A percentile compares a stretch with the other conserved stretches of the same genome.
Conservation (phyloP, 2,329 filamentous ascomycete genomes). For the Ceratocystiopsis brevicomis region DNA sequence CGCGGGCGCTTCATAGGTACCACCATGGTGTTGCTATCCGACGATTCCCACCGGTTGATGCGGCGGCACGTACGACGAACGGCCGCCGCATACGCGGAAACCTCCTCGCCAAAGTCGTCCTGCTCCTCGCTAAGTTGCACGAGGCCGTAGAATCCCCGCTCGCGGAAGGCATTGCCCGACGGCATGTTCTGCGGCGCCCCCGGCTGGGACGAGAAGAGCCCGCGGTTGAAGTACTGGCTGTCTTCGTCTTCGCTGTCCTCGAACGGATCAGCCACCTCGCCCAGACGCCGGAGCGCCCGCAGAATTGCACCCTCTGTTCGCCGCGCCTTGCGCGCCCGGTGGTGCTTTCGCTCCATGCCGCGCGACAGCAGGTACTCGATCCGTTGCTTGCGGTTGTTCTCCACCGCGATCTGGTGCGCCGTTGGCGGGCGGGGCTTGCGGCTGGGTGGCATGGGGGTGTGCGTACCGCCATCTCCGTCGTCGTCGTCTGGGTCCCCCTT, state of each 20-base stretch:
- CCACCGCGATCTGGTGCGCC: slow-evolving; percentile 64
- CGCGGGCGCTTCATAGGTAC: slow-evolving; percentile 24
- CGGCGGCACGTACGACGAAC: slow-evolving; percentile 44
- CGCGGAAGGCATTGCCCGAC: slow-evolving; percentile 25
- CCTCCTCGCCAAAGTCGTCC: slow-evolving; percentile 63
- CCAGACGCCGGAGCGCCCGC: slow-evolving; percentile 45
- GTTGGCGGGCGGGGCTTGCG: slow-evolving; percentile 57
- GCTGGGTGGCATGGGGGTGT: slow-evolving; percentile 15
- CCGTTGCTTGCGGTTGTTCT: slow-evolving; percentile 56
- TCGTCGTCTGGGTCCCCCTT: slow-evolving; percentile 3
- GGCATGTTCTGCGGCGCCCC: slow-evolving; percentile 6
- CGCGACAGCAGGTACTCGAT: slow-evolving; percentile 69
- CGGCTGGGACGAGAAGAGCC: slow-evolving; percentile 7
- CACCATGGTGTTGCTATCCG: slow-evolving; percentile 22
- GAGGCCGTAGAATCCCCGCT: slow-evolving; percentile 43
- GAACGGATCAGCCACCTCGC: slow-evolving; percentile 34
- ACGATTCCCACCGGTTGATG: slow-evolving; percentile 49
- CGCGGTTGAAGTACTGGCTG: slow-evolving; percentile 14
- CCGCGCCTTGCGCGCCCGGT: slow-evolving; percentile 40
- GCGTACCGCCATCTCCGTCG: not conserved
- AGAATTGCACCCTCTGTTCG: slow-evolving; percentile 47
- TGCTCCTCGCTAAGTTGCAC: slow-evolving; percentile 40
- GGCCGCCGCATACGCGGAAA: slow-evolving; percentile 44
- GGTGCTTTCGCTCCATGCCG: slow-evolving; percentile 49
- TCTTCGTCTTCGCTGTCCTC: slow-evolving; percentile 45